phyloP scores from a whole-genome alignment of 352 stramenopile genomes.

The Pythium aristosporum region DNA sequence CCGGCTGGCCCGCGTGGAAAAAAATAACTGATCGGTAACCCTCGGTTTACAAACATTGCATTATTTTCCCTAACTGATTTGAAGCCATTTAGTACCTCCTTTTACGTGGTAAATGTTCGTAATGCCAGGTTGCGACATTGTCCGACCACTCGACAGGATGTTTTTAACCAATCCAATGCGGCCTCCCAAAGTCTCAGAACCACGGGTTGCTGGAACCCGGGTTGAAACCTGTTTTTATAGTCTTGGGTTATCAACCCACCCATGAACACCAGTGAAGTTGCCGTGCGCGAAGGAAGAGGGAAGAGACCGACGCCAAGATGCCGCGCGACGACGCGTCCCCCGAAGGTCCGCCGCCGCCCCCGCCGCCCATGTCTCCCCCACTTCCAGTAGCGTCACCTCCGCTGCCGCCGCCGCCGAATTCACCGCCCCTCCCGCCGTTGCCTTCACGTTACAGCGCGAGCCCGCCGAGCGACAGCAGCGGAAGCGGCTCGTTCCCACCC shows the following conservation, averaged over 20 bases:
- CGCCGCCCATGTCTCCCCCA: slow-evolving; percentile 24
- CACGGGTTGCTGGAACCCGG: neutral
- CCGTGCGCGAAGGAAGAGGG: neutral
- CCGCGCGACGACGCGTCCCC: slow-evolving; percentile 18
- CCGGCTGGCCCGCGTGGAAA: slow-evolving; percentile 7
- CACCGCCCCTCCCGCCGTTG: slow-evolving; percentile 14
- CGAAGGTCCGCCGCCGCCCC: slow-evolving; percentile 27
- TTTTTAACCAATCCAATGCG: neutral
- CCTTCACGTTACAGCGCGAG: slow-evolving; percentile 14
- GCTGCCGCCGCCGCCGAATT: slow-evolving; percentile 26
- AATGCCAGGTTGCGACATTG: slow-evolving; percentile 2
- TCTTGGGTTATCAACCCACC: slow-evolving; percentile 5
- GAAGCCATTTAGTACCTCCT: too few relatives aligned
- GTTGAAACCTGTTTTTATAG: neutral
- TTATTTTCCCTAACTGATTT: neutral
- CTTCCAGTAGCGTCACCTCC: slow-evolving; percentile 20
- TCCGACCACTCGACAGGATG: slow-evolving; percentile 5
- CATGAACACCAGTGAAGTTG: slow-evolving; percentile 15
- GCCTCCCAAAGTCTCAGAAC: neutral
- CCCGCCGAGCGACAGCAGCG: slow-evolving; percentile 18
- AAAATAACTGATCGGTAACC: neutral
- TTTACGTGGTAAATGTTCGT: neutral
- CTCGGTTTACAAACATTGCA: neutral
- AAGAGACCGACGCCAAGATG: neutral
- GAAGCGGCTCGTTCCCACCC: slow-evolving; percentile 13